Percentiles rank a stretch among this genome's conserved stretches.
These are phyloP conservation scores for Aspergillus hancockii DNA, from an alignment of 495 filamentous ascomycete genomes.

Conservation along the genomic window DNA sequence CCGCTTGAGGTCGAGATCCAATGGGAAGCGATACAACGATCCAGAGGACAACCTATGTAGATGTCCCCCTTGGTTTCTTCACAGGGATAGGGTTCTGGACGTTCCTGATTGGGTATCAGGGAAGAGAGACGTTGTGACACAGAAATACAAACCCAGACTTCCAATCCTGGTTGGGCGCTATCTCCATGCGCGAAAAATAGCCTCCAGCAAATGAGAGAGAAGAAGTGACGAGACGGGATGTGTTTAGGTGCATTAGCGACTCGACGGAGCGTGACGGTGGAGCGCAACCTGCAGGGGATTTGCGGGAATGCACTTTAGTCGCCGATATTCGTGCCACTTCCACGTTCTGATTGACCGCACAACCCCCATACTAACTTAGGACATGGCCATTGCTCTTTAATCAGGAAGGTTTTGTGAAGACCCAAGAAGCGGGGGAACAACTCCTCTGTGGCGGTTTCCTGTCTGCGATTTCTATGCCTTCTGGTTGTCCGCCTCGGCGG, in stretches of 20 bases:
- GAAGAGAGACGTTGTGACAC: background rate
- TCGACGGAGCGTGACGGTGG: slow-evolving; percentile 24
- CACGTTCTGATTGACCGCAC: slow-evolving; percentile 19
- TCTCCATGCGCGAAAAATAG: slow-evolving; percentile 8
- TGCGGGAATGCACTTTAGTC: slow-evolving; percentile 25
- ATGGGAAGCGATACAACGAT: slow-evolving; percentile 7
- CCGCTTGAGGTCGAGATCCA: slow-evolving; percentile 11
- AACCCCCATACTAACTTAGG: slow-evolving; percentile 1
- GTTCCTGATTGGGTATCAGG: slow-evolving; percentile 15
- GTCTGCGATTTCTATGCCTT: background rate
- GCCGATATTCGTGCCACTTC: slow-evolving; percentile 14
- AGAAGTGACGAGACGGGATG: slow-evolving; percentile 10
- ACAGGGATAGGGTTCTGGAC: slow-evolving; percentile 7
- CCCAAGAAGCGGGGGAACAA: slow-evolving; percentile 14
- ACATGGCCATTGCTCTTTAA: slow-evolving; percentile 4
- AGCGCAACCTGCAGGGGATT: slow-evolving; percentile 24
- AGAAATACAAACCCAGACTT: background rate
- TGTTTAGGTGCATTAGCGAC: slow-evolving; percentile 15
- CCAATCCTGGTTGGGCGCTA: slow-evolving; percentile 18
- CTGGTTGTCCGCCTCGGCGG: slow-evolving; percentile 2
- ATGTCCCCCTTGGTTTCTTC: slow-evolving; percentile 23
- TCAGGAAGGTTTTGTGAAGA: slow-evolving; percentile 12
- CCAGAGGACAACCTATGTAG: background rate
- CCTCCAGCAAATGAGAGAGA: slow-evolving; percentile 8
- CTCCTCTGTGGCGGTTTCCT: slow-evolving; percentile 2